These are phyloP conservation scores for Puccinia polysora DNA, from an alignment of 1,284 basidiomycete species.

Conservation along the genomic window DNA sequence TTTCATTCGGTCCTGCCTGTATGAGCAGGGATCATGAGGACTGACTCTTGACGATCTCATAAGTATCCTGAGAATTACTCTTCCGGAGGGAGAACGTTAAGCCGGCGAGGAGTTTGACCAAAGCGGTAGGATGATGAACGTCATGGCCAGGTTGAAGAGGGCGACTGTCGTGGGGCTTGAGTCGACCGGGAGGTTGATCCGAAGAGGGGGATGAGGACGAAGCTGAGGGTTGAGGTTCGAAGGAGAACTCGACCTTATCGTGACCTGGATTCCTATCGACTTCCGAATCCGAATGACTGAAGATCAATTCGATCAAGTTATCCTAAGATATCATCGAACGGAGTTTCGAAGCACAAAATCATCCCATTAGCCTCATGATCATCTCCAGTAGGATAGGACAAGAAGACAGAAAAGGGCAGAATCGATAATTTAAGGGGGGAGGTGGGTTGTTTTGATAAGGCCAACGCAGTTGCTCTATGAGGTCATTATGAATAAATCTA, in stretches of 20 bases:
- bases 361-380: too few species aligned
- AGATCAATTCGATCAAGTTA: conserved; percentile 35
- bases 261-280: neutral
- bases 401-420: too few species aligned
- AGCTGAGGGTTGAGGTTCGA: too few species aligned
- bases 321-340: too few species aligned
- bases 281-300: conserved; percentile 16
- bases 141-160: neutral
- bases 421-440: too few species aligned
- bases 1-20: too few species aligned
- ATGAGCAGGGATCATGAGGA: too few species aligned
- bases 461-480: too few species aligned
- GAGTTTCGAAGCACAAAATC: too few species aligned
- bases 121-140: neutral
- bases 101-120: conserved; percentile 32
- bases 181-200: neutral
- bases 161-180: neutral
- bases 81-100: conserved; percentile 33
- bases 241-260: conserved; percentile 28
- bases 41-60: conserved; percentile 29
- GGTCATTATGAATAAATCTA: too few species aligned
- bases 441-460: too few species aligned
- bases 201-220: neutral
- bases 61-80: conserved; percentile 12
- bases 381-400: too few species aligned